Base-by-base conservation (phyloP, 768 basidiomycete species). In the Suillus brevipes region DNA sequence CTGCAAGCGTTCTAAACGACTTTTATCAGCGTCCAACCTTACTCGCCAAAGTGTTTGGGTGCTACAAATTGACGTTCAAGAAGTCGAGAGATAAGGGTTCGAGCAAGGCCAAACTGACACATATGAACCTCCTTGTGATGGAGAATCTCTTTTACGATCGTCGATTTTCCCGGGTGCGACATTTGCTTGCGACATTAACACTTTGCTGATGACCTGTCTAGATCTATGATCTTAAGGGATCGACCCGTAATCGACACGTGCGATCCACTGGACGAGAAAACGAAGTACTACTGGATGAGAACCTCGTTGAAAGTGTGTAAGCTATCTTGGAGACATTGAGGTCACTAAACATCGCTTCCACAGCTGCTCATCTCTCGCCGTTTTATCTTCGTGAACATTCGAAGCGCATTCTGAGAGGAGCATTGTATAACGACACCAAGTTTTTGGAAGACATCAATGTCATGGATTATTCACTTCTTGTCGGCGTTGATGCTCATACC, bases 161-260 rank as follows among this genome's bases (percentile, higher is more conserved):
- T 63, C 87, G 90, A 13, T 97, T 98, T 71, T 88, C 90, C 4
- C 94, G 91, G 84, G 94, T 93, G 71, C n/a, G 66, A 64, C 8
- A 6, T 40, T 6, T 64, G 2, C 12, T 10, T 4, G 53, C 37
- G 45, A 63, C 50, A 36, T 40, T 47, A 6, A 37, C 37, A 50
- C 28, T 25, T 60, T 38, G 53, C 64, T 67, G 52, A 69, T n/a
- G 42, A 3, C 28, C 20, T 53, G 40, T 38, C 23, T 56, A 96
- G 94, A 95, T 98, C 53, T 99, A 97, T 74, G 97, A 99, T 73
- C 81, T 99, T 50, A 99, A 99, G 74, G 97, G 97, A 18, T 98
- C 95, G 18, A 95, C 90, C 16, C 85, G 97, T 53, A 97, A 97
- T 74, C 88, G 97, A 1, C 92, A 94, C 71, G 95, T 97, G 8